Evolutionary conservation across 805 yeast species (phyloP).

Genomic region (Aciculoconidium aculeatum): DNA sequence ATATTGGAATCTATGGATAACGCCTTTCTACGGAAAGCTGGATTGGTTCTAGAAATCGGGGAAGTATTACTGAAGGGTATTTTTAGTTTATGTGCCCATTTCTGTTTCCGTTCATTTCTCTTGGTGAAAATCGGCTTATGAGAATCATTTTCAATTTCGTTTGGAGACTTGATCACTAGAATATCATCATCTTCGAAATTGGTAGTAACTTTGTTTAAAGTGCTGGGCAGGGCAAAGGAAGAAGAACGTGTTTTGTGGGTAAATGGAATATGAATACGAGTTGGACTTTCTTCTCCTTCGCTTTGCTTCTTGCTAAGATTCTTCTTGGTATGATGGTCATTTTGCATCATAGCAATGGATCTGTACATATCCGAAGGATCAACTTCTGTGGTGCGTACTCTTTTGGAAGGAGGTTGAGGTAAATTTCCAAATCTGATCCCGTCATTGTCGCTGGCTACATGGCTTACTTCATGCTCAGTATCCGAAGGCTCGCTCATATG

Average conservation of each 20-base stretch:
- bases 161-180: slow-evolving; percentile 69
- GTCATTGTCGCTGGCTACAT: slow-evolving; percentile 7
- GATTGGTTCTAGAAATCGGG: slow-evolving; percentile 1
- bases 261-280: too few species aligned
- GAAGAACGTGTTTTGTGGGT: slow-evolving; percentile 4
- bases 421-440: slow-evolving; percentile 56
- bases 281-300: too few species aligned
- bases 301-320: too few species aligned
- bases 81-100: slow-evolving; percentile 18
- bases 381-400: slow-evolving; percentile 32
- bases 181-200: slow-evolving; percentile 69
- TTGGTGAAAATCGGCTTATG: slow-evolving; percentile 33
- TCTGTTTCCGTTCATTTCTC: slow-evolving; percentile 14
- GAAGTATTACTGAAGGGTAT: slow-evolving; percentile 19
- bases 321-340: slow-evolving; percentile 40
- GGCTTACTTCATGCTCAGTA: slow-evolving; percentile 13
- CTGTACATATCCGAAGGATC: slow-evolving; percentile 80
- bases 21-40: slow-evolving; percentile 1
- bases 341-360: slow-evolving; percentile 77
- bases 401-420: slow-evolving; percentile 46
- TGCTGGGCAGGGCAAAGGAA: slow-evolving; percentile 6
- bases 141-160: slow-evolving; percentile 49
- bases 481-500: slow-evolving; percentile 44
- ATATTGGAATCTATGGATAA: slow-evolving; percentile 1
- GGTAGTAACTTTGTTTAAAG: slow-evolving; percentile 1